A percentile compares a stretch with the other conserved stretches of the same genome.
Conservation (phyloP, 129 eudicot species). For the Flaveria ramosissima region DNA sequence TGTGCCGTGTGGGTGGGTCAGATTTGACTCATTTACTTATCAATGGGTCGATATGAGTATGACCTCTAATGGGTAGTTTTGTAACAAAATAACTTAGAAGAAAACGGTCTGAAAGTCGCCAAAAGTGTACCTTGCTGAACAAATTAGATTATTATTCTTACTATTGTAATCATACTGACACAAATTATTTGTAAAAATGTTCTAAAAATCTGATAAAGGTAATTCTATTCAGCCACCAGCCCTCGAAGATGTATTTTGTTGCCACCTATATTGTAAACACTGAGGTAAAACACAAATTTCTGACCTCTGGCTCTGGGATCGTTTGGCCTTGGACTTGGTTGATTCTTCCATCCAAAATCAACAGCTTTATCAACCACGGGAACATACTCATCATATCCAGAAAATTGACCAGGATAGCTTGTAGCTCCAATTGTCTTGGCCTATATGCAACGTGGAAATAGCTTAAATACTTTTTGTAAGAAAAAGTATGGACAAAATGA, state of each 20-base stretch:
- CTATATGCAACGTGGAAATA: slow-evolving; percentile 40
- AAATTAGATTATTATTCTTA: neutral
- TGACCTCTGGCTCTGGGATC: slow-evolving; percentile 63
- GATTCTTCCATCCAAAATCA: slow-evolving; percentile 86
- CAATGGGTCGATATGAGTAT: neutral
- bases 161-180: neutral
- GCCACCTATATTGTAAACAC: neutral
- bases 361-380: slow-evolving; percentile 98
- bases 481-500: slow-evolving; percentile 1
- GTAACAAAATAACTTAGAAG: neutral
- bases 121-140: neutral
- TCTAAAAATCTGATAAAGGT: neutral
- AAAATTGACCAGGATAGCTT: slow-evolving; percentile 49
- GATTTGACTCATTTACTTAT: neutral
- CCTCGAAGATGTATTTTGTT: neutral
- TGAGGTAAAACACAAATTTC: neutral
- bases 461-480: neutral
- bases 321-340: slow-evolving; percentile 46
- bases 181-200: neutral
- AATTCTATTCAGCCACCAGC: neutral
- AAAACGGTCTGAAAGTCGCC: neutral
- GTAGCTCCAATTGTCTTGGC: slow-evolving; percentile 67
- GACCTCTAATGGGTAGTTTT: neutral
- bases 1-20: too few relatives aligned
- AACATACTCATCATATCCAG: slow-evolving; percentile 92